Evolutionary conservation across 2,329 filamentous ascomycete genomes (phyloP), one percentile per base, ranked within the genome.

Genomic region (Phialophora expanda): DNA sequence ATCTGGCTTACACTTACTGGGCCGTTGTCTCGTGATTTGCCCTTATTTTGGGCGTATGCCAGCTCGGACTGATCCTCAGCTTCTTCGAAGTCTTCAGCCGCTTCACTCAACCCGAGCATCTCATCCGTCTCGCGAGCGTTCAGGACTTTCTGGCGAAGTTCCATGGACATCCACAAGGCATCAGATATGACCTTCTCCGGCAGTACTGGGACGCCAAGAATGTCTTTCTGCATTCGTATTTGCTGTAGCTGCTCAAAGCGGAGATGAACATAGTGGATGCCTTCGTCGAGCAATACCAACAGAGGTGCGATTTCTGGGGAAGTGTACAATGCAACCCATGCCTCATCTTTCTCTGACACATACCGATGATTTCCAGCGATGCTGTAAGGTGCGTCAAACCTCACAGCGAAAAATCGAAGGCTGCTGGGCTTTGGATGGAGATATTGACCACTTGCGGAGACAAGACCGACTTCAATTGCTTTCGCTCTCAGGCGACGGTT

Each of bases 181-280:
- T 84, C 83, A 3, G 79, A 82, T 44, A 86, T 82, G 55, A 86
- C 83, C 61, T 81, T 81, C 59, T 86, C 84, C 1, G 84, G 82
- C 73, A 86, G 78, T 38, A 86, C 79, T 1, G 84, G 84, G 2
- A 86, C 74, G 3, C 84, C 84, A 56, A 87, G 79, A 14, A 82
- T 75, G 70, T 87, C 85, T 53, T 80, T 79, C 24, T 84, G 78
- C 57, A 73, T 76, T 11, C 80, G 79, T 62, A 87, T 86, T 69
- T 81, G 83, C 66, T 86, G 83, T 8, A 87, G 74, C 66, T 86
- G 84, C 69, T 87, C 85, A 66, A 86, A 86, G 41, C 84, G 81
- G 70, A 87, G 79, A 72, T 87, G 85, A 2, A 86, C 78, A 74
- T 86, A 87, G 71, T 87, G 84, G 8, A 87, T 85, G 0, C 85